Evolutionary conservation across 768 basidiomycete genomes (phyloP), one percentile per base, ranked within the genome.

Genomic region (Leccinellum albellum): DNA sequence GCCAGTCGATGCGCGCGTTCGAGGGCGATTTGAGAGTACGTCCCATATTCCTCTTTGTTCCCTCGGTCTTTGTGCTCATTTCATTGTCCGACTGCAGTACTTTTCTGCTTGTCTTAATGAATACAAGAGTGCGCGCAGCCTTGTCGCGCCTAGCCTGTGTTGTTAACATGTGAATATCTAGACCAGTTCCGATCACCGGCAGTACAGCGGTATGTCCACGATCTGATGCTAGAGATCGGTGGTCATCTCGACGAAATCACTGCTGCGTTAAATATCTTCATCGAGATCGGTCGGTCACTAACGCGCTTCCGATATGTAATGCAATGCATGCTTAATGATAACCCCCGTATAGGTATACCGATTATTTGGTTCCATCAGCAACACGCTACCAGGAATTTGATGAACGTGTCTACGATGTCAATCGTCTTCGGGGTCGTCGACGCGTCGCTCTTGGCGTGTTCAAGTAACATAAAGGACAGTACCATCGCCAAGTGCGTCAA

Each of bases 391-490:
- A 64, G 67, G 49, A 81, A 82, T 50, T 64, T 81, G 50, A 60
- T 81, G 31, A 82, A 82, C 49, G 65, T 81, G 46, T 80, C 80
- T 50, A 82, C 79, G 1, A 70, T 81, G n/a, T 81, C 80, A 20
- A 82, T 82, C 15, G 78, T 82, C 65, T 82, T 82, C 60, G 78
- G 76, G 13, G 75, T 69, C n/a, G 79, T 81, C 44, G 78, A 80
- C 6, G 81, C 80, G 17, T 76, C 77, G 10, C 77, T 79, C 1
- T 61, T 81, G 67, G 77, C 71, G 53, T 78, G 74, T 58, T 79
- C 81, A 3, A 75, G 63, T 54, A 57, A 62, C 15, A 61, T 50
- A 44, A 74, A 64, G 13, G 71, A 66, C 5, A 72, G 23, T 6
- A 37, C 67, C 2, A 61, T 80, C 6, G 67, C 75, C 32, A 66